A percentile compares a stretch with the other conserved stretches of the same genome.
Conservation (phyloP, 192 early-diverging fungal genomes). For the Umbelopsis sp. region DNA sequence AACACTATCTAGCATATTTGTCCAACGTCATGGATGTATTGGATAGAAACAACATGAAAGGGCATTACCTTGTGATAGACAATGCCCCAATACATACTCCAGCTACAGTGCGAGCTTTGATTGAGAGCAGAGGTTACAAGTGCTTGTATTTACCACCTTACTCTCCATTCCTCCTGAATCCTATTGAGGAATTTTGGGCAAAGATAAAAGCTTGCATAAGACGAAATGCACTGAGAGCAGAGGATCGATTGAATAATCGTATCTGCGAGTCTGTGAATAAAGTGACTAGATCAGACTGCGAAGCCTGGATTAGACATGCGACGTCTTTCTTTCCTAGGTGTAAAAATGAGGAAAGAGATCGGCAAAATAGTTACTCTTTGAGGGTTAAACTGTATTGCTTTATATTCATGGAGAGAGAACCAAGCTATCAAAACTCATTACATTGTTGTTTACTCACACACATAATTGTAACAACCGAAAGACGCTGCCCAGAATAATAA, state of each 20-base stretch:
- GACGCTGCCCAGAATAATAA: too few species aligned
- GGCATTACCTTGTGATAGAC: background rate
- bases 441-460: too few species aligned
- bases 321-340: background rate
- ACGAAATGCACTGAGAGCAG: conserved; percentile 1
- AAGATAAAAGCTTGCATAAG: conserved; percentile 28
- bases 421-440: too few species aligned
- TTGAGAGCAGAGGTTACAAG: conserved; percentile 2
- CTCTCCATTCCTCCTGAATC: conserved; percentile 25
- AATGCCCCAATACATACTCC: background rate
- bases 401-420: too few species aligned
- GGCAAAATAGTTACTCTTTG: too few species aligned
- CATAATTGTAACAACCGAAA: too few species aligned
- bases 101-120: background rate
- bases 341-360: background rate
- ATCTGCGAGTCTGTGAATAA: conserved; percentile 12
- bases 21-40: background rate
- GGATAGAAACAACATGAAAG: background rate
- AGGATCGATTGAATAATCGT: conserved; percentile 14
- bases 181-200: conserved; percentile 36
- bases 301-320: conserved; percentile 13
- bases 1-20: background rate
- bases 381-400: too few species aligned
- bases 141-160: conserved; percentile 12
- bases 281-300: conserved; percentile 21